A percentile compares a stretch with the other conserved stretches of the same genome.
Evolutionary conservation across 78 protist species (phyloP).

Genomic region (Tieghemostelium lacteum): DNA sequence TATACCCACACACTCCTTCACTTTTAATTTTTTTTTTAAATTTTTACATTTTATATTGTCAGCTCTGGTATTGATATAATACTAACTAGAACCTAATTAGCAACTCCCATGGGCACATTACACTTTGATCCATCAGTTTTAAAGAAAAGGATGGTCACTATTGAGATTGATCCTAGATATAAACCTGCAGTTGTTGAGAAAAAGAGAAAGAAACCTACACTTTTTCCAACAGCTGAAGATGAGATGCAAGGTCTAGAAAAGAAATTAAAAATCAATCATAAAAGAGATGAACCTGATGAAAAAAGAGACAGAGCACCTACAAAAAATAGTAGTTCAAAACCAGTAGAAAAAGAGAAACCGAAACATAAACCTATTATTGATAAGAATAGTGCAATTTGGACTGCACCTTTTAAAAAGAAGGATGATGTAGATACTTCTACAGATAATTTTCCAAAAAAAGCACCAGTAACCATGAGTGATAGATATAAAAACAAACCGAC

Average conservation of each 20-base stretch:
- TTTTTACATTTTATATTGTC: not conserved
- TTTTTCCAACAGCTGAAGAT: not conserved
- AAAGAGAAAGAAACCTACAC: no score
- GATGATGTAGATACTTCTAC: constrained; percentile 45
- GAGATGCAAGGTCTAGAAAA: not conserved
- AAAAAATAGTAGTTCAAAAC: constrained; percentile 2
- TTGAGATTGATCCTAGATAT: constrained; percentile 37
- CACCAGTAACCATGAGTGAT: not conserved
- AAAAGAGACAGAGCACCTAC: not conserved
- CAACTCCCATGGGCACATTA: not conserved
- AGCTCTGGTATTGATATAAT: not conserved
- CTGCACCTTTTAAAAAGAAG: constrained; percentile 28
- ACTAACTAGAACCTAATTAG: not conserved
- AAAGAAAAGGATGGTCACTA: constrained; percentile 2
- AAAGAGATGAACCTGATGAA: not conserved
- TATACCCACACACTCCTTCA: not conserved
- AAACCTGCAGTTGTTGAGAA: constrained; percentile 12
- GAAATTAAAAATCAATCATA: not conserved
- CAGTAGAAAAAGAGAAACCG: not conserved
- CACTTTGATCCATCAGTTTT: constrained; percentile 8
- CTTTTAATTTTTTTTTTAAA: constrained; percentile 1
- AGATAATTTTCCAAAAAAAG: not conserved
- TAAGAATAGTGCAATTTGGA: constrained; percentile 34
- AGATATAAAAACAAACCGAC: not conserved
- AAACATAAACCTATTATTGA: constrained; percentile 13